Evolutionary conservation across 331 rosid genomes (phyloP).

Genomic region (Acacia concinna): DNA sequence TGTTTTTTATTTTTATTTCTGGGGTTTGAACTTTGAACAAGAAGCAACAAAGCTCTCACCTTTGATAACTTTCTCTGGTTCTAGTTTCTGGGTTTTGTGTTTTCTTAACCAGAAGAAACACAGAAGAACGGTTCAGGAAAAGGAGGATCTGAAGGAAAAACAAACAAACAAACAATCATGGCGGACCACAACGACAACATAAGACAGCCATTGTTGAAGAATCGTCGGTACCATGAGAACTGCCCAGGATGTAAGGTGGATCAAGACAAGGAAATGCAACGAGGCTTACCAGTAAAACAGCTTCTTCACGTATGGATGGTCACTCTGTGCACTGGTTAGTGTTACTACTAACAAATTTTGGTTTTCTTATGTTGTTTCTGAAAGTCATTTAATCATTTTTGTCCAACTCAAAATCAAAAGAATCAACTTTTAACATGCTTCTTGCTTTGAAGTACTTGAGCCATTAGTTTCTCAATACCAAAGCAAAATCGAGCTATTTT

Average conservation of each 20-base stretch:
- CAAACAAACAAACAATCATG: constrained; percentile 30
- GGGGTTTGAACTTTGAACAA: neutral
- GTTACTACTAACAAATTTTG: neutral
- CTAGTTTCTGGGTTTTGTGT: neutral
- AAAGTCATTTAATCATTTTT: neutral
- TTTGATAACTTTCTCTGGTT: neutral
- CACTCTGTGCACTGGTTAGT: constrained; percentile 39
- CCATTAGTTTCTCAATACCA: neutral
- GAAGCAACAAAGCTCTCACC: neutral
- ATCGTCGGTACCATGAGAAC: constrained; percentile 33
- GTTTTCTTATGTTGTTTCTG: neutral
- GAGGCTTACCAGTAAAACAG: constrained; percentile 32
- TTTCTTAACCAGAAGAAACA: neutral
- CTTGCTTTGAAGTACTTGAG: neutral
- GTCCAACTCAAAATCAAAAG: neutral
- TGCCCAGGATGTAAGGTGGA: constrained; percentile 52
- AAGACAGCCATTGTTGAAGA: constrained; percentile 30
- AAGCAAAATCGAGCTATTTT: no score
- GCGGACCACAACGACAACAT: neutral
- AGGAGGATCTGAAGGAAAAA: neutral
- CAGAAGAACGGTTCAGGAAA: no score
- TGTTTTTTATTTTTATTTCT: neutral
- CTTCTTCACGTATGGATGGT: constrained; percentile 39
- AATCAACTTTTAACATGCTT: neutral
- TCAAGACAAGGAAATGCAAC: constrained; percentile 27